These are phyloP conservation scores for Suillus americanus DNA, from an alignment of 768 basidiomycete genomes.

Conservation along the genomic window DNA sequence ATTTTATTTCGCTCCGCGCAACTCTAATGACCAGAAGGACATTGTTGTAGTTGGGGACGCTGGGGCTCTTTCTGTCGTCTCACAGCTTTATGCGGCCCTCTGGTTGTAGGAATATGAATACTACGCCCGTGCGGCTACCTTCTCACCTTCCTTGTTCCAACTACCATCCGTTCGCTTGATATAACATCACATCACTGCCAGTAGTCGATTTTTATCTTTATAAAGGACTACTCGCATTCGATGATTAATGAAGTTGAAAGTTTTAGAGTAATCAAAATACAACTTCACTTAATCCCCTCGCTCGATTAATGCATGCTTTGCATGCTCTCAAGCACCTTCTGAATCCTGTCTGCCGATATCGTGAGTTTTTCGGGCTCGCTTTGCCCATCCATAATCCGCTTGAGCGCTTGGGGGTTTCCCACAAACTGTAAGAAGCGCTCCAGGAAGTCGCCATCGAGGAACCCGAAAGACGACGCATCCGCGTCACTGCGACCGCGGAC, in stretches of 20 bases:
- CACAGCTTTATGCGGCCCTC: constrained; percentile 7
- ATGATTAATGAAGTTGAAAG: background rate
- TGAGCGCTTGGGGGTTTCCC: constrained; percentile 40
- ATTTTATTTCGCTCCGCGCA: constrained; percentile 83
- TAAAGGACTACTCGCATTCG: background rate
- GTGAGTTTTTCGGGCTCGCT: constrained; percentile 59
- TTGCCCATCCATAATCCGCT: constrained; percentile 55
- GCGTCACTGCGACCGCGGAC: constrained; percentile 56
- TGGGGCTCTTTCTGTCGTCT: constrained; percentile 1
- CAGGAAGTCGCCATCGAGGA: constrained; percentile 87
- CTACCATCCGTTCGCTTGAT: constrained; percentile 1
- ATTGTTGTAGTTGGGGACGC: constrained; percentile 9
- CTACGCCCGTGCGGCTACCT: background rate
- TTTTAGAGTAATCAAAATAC: background rate
- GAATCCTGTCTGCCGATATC: constrained; percentile 36
- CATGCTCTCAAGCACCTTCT: constrained; percentile 46
- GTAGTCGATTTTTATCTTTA: background rate
- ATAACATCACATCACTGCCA: background rate
- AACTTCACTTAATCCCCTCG: background rate
- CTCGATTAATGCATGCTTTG: constrained; percentile 53
- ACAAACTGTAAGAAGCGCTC: constrained; percentile 58
- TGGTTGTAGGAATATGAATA: background rate
- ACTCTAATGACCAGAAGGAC: constrained; percentile 21
- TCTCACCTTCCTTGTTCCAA: constrained; percentile 18
- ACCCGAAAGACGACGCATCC: constrained; percentile 60